phyloP scores from a whole-genome alignment of 73 alveolate genomes.

The Blepharisma japonicum region DNA sequence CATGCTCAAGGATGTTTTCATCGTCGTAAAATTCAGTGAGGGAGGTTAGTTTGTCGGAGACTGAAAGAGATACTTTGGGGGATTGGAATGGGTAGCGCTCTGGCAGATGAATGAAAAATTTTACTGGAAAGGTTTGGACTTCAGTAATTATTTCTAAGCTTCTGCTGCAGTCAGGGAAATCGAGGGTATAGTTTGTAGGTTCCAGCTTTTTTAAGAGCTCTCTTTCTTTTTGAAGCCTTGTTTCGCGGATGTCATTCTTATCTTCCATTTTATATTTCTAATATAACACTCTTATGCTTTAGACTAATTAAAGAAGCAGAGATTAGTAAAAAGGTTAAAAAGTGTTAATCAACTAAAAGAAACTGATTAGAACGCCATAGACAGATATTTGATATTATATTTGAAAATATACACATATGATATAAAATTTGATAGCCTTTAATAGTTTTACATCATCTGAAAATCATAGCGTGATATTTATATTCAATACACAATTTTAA shows the following conservation, averaged over 20 bases:
- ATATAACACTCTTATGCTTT: too few relatives aligned
- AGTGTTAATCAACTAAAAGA: too few relatives aligned
- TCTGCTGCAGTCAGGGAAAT: not conserved
- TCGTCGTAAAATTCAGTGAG: not conserved
- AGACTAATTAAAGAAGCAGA: too few relatives aligned
- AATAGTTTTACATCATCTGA: too few relatives aligned
- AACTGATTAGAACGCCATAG: too few relatives aligned
- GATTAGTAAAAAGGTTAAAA: too few relatives aligned
- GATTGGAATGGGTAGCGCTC: conserved; percentile 20
- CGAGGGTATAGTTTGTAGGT: not conserved
- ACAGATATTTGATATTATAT: too few relatives aligned
- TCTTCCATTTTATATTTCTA: too few relatives aligned
- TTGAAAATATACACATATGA: too few relatives aligned
- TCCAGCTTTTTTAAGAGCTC: conserved; percentile 12
- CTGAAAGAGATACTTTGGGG: not conserved
- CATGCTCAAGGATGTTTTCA: not conserved
- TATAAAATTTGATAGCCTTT: too few relatives aligned
- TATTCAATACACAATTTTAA: too few relatives aligned
- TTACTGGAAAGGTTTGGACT: not conserved
- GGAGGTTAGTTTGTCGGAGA: not conserved
- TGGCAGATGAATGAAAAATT: conserved; percentile 1
- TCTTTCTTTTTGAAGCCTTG: conserved; percentile 18
- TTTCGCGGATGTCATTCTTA: not conserved
- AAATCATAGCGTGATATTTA: too few relatives aligned
- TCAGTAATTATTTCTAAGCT: not conserved